Percentiles rank a stretch among this genome's conserved stretches.
phyloP scores from a whole-genome alignment of 371 early-diverging fungal species.

The Paraphysoderma sedebokerense region DNA sequence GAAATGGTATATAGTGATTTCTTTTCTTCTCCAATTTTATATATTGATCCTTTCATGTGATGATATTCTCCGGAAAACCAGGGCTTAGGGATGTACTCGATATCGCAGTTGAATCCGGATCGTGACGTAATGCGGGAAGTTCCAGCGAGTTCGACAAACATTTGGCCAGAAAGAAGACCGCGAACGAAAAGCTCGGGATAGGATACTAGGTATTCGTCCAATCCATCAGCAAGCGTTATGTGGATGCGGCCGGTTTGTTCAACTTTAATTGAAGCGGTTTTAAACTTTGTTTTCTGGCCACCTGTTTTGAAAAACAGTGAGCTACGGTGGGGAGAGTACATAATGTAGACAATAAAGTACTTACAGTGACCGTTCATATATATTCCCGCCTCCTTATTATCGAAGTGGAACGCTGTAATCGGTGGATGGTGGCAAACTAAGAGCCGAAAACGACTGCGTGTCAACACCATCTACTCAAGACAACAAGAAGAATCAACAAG shows the following conservation, averaged over 20 bases:
- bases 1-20: constrained; percentile 1
- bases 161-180: constrained; percentile 58
- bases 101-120: constrained; percentile 37
- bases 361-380: constrained; percentile 46
- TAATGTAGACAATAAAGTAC: background rate
- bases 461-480: too few relatives aligned
- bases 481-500: too few relatives aligned
- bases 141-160: constrained; percentile 60
- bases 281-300: constrained; percentile 64
- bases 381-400: constrained; percentile 48
- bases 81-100: constrained; percentile 56
- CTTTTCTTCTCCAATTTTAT: constrained; percentile 14
- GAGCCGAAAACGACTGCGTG: too few relatives aligned
- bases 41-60: constrained; percentile 50
- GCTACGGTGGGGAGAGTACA: too few relatives aligned
- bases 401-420: constrained; percentile 40
- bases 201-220: constrained; percentile 52
- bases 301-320: background rate
- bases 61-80: constrained; percentile 68
- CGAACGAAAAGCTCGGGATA: constrained; percentile 57
- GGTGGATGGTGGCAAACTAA: constrained; percentile 54
- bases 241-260: constrained; percentile 22
- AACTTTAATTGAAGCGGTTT: constrained; percentile 49
- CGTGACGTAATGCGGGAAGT: constrained; percentile 45
- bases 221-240: constrained; percentile 24